phyloP scores from a whole-genome alignment of 768 basidiomycete species.

The Lentinula edodes region DNA sequence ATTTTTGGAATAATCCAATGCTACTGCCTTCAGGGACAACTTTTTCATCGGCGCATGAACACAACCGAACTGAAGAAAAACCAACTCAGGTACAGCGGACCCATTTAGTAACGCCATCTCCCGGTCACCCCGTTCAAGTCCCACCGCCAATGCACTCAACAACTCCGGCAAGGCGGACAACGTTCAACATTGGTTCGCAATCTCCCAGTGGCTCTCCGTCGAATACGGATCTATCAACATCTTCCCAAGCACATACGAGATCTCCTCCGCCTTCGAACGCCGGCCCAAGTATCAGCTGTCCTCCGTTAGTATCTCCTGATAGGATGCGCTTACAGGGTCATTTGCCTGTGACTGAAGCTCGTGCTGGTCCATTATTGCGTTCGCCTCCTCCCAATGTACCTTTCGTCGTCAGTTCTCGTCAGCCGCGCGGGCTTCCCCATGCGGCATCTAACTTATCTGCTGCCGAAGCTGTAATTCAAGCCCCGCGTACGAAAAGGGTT shows the following conservation, averaged over 20 bases:
- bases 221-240: conserved; percentile 8
- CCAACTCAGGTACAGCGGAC: neutral
- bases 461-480: conserved; percentile 9
- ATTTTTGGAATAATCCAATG: neutral
- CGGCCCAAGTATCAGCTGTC: no score
- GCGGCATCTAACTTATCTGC: neutral
- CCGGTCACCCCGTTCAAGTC: conserved; percentile 7
- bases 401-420: neutral
- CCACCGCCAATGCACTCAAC: neutral
- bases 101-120: neutral
- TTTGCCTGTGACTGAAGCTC: neutral
- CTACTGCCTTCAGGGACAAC: neutral
- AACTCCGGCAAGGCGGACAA: conserved; percentile 19
- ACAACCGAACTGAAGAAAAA: neutral
- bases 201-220: conserved; percentile 40
- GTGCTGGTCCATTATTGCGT: neutral
- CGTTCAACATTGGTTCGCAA: conserved; percentile 57
- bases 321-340: neutral
- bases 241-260: neutral
- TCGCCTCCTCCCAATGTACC: neutral
- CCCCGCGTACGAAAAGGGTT: conserved; percentile 24
- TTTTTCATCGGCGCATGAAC: neutral
- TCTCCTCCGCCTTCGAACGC: neutral
- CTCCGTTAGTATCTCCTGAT: neutral
- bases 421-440: conserved; percentile 5